phyloP scores from a whole-genome alignment of 805 yeast species.

The Zygoascus bituminiphila region DNA sequence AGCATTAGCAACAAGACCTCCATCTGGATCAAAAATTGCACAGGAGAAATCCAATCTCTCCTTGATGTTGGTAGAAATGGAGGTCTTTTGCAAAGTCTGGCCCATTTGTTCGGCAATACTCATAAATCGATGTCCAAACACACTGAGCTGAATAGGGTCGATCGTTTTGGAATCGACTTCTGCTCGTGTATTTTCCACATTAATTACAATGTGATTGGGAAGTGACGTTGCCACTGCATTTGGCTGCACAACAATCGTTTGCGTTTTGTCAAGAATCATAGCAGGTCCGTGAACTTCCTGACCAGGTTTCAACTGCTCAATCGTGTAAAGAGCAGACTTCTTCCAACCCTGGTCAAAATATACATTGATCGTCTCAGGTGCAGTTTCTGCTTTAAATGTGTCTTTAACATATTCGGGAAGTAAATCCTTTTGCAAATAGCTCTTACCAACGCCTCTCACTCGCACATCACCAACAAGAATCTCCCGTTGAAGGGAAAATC shows the following conservation, averaged over 20 bases:
- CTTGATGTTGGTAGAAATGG: conserved; percentile 76
- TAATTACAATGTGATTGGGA: conserved; percentile 53
- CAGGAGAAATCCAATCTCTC: conserved; percentile 80
- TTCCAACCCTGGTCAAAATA: conserved; percentile 48
- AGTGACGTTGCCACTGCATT: conserved; percentile 46
- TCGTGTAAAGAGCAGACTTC: conserved; percentile 46
- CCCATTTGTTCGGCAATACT: conserved; percentile 92
- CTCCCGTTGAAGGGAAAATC: conserved; percentile 53
- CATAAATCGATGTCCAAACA: conserved; percentile 79
- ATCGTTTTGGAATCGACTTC: conserved; percentile 22
- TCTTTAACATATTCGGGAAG: conserved; percentile 14
- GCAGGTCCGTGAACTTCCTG: conserved; percentile 59
- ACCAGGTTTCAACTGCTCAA: conserved; percentile 50
- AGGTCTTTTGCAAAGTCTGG: conserved; percentile 64
- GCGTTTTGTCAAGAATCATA: conserved; percentile 70
- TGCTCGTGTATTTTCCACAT: conserved; percentile 13
- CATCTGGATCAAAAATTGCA: conserved; percentile 68
- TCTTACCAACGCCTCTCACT: conserved; percentile 64
- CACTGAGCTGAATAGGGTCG: conserved; percentile 67
- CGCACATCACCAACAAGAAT: conserved; percentile 66
- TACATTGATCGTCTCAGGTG: conserved; percentile 37
- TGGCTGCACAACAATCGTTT: conserved; percentile 69
- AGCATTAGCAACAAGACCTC: conserved; percentile 80
- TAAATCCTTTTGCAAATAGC: conserved; percentile 21
- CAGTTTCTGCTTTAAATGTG: conserved; percentile 13